A percentile compares a stretch with the other conserved stretches of the same genome.
Evolutionary conservation across 495 filamentous ascomycete species (phyloP).

Genomic region (Trichoderma erinaceum): DNA sequence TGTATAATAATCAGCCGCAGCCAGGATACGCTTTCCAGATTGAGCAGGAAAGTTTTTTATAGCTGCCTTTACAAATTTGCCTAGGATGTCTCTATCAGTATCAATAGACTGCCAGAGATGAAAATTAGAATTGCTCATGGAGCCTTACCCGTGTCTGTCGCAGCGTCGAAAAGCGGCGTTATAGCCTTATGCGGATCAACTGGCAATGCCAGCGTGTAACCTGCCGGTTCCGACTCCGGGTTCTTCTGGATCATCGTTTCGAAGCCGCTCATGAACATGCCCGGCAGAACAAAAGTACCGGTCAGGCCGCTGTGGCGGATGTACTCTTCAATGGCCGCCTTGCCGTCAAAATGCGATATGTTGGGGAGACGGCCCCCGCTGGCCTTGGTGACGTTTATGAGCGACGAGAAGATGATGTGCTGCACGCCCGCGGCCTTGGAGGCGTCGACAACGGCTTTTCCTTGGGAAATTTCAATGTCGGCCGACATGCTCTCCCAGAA

Average conservation of each 20-base stretch:
- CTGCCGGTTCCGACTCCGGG: slow-evolving; percentile 19
- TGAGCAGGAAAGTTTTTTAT: slow-evolving; percentile 33
- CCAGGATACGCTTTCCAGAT: slow-evolving; percentile 36
- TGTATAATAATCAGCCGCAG: slow-evolving; percentile 47
- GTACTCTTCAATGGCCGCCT: slow-evolving; percentile 55
- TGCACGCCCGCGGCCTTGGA: slow-evolving; percentile 38
- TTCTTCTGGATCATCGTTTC: slow-evolving; percentile 27
- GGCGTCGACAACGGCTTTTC: slow-evolving; percentile 42
- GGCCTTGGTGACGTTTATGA: slow-evolving; percentile 35
- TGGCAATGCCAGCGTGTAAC: slow-evolving; percentile 41
- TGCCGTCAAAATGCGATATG: slow-evolving; percentile 57
- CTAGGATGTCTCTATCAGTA: slow-evolving; percentile 20
- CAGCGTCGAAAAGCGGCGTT: slow-evolving; percentile 50
- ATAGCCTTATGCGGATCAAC: slow-evolving; percentile 27
- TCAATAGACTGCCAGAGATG: neutral
- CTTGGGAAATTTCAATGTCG: slow-evolving; percentile 34
- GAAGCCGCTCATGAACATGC: slow-evolving; percentile 54
- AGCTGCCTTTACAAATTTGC: slow-evolving; percentile 51
- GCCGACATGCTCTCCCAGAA: slow-evolving; percentile 29
- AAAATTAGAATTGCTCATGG: neutral
- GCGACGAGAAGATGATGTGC: slow-evolving; percentile 43
- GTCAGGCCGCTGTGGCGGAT: slow-evolving; percentile 42
- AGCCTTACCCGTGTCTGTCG: slow-evolving; percentile 42
- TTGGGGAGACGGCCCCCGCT: slow-evolving; percentile 40
- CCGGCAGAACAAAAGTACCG: slow-evolving; percentile 51